Conservation (phyloP, 805 yeast species). For the Kuraishia piskuri region DNA sequence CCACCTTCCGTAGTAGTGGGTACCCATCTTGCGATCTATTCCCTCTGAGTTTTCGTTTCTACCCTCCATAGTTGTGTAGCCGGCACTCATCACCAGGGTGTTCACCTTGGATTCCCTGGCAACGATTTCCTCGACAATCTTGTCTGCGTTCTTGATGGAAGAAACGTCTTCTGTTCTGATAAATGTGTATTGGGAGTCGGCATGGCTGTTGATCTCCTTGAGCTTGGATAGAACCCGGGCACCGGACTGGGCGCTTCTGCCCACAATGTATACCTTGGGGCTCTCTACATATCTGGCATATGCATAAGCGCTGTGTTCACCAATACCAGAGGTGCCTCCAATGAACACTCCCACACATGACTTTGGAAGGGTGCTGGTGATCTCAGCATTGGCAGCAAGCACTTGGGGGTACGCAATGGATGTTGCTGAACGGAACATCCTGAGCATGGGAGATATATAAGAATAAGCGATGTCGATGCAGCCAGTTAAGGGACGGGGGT, state of each 20-base stretch:
- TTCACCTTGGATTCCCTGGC: constrained; percentile 8
- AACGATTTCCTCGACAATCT: constrained; percentile 2
- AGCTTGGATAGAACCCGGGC: constrained; percentile 10
- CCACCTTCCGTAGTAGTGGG: constrained; percentile 19
- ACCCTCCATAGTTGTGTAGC: constrained; percentile 25
- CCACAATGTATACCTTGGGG: constrained; percentile 18
- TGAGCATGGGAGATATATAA: too few relatives aligned
- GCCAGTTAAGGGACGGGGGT: too few relatives aligned
- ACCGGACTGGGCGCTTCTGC: constrained; percentile 15
- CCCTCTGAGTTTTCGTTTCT: constrained; percentile 19
- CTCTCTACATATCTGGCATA: constrained; percentile 13
- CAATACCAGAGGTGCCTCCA: constrained; percentile 21
- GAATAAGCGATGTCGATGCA: too few relatives aligned
- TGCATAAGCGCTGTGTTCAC: constrained; percentile 15
- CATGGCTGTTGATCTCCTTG: constrained; percentile 9
- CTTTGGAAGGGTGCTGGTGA: constrained; percentile 1
- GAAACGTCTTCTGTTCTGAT: constrained; percentile 2
- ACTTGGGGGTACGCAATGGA: constrained; percentile 16
- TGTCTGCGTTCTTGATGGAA: constrained; percentile 4
- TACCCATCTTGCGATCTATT: constrained; percentile 14
- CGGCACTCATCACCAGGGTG: constrained; percentile 7
- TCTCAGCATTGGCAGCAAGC: constrained; percentile 2
- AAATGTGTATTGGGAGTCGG: constrained; percentile 10
- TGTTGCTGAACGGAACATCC: neutral
- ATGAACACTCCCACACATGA: constrained; percentile 12